A percentile compares a stretch with the other conserved stretches of the same genome.
These are phyloP conservation scores for Phytopythium montanum DNA, from an alignment of 352 stramenopile species.

Conservation along the genomic window DNA sequence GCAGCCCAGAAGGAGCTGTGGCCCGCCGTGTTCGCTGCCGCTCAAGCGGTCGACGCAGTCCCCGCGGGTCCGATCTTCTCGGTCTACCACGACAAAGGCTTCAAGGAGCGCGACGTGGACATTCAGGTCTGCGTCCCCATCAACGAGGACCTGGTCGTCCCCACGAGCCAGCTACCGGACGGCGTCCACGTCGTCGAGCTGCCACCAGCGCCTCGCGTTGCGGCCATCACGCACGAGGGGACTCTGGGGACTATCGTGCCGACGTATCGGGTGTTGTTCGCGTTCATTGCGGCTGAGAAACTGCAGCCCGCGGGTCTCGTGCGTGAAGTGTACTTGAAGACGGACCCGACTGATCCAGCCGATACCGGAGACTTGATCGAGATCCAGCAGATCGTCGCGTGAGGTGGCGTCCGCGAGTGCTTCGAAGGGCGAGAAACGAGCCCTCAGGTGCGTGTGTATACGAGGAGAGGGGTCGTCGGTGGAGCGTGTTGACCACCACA, in stretches of 20 bases:
- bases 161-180: slow-evolving; percentile 4
- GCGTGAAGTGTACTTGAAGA: slow-evolving; percentile 42
- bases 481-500: too few species aligned
- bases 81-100: slow-evolving; percentile 34
- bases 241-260: slow-evolving; percentile 18
- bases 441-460: neutral
- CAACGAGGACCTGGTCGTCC: slow-evolving; percentile 6
- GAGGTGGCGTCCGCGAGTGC: neutral
- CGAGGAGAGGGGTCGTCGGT: too few species aligned
- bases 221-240: slow-evolving; percentile 31
- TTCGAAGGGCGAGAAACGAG: too few species aligned
- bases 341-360: slow-evolving; percentile 18
- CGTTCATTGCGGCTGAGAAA: slow-evolving; percentile 29
- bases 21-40: slow-evolving; percentile 21
- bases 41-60: slow-evolving; percentile 14
- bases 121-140: slow-evolving; percentile 50
- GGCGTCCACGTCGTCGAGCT: slow-evolving; percentile 22
- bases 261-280: slow-evolving; percentile 32
- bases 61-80: slow-evolving; percentile 27
- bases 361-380: slow-evolving; percentile 22
- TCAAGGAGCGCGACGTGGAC: slow-evolving; percentile 42
- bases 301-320: slow-evolving; percentile 21
- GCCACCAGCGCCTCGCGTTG: slow-evolving; percentile 18
- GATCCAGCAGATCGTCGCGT: slow-evolving; percentile 28
- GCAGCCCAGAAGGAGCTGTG: slow-evolving; percentile 28